Evolutionary conservation across 768 basidiomycete genomes (phyloP), one percentile per base, ranked within the genome.

Genomic region (Royoungia palumana): DNA sequence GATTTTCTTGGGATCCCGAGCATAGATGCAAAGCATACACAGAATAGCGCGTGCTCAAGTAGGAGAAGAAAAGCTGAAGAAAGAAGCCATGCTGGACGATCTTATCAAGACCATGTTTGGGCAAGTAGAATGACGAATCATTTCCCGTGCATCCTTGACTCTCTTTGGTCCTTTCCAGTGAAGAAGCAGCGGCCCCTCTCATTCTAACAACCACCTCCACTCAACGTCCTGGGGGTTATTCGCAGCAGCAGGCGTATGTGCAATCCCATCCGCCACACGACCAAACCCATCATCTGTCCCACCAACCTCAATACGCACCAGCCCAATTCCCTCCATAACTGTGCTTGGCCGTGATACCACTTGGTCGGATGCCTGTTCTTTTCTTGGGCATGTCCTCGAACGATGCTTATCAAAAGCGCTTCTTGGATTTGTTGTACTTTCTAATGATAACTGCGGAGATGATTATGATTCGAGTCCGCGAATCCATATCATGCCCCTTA

Each of bases 21-120:
- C n/a, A 12, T 6, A 6, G 21, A 50, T 44, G 12, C 25, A 4
- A 51, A 7, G 27, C 19, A 5, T 22, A 5, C 36, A 25, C 35
- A 69, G 79, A 30, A 68, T 73, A 14, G 66, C 78, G 8, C 75
- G 76, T 49, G 65, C 69, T 4, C 83, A 89, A 54, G 62, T 75
- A 45, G 72, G 73, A 54, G 71, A 66, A 46, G 79, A 82, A 66
- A 74, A 72, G 49, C 69, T 80, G 43, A 74, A 76, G 46, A 89
- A 87, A 58, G 86, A 89, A 41, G 65, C 55, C n/a, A 72, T 76
- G 51, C 56, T 89, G 41, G 81, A 87, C 56, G 70, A 72, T 34
- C 60, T 83, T 13, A 62, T 84, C 50, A 66, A 72, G 41, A 63
- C 57, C 3, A 61, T 67, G 41, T 83, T 83, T 64, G 81, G 81